phyloP scores from a whole-genome alignment of 768 basidiomycete species.

The Megacollybia marginata region DNA sequence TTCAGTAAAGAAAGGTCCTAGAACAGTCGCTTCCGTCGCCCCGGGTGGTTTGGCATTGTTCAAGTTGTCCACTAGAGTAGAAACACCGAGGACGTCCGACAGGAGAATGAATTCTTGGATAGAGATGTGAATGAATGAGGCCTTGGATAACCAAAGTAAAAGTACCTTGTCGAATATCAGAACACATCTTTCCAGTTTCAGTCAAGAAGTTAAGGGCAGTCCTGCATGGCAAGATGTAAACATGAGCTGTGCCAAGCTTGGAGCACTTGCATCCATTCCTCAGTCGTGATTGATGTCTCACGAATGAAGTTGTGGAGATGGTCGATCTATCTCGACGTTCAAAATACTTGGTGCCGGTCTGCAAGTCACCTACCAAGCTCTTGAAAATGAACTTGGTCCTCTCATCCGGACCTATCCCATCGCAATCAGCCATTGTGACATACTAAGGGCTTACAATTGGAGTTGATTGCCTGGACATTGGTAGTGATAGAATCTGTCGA shows the following conservation, averaged over 20 bases:
- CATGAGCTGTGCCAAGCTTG: background rate
- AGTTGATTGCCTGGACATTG: constrained; percentile 31
- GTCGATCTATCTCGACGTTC: constrained; percentile 35
- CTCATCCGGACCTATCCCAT: constrained; percentile 25
- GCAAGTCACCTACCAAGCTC: constrained; percentile 24
- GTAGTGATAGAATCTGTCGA: constrained; percentile 33
- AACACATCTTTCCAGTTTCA: constrained; percentile 63
- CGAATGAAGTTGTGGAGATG: constrained; percentile 71
- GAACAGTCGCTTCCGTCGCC: constrained; percentile 68
- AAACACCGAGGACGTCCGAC: constrained; percentile 77
- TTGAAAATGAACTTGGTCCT: constrained; percentile 36
- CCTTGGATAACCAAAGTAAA: background rate
- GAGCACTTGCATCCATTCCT: constrained; percentile 69
- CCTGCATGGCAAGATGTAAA: constrained; percentile 19
- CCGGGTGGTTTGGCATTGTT: constrained; percentile 59
- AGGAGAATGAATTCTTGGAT: constrained; percentile 69
- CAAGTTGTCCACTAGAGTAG: constrained; percentile 65
- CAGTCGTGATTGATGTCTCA: constrained; percentile 70
- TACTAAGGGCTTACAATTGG: constrained; percentile 25
- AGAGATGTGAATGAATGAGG: background rate
- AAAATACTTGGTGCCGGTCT: background rate
- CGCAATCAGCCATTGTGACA: background rate
- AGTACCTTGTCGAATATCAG: constrained; percentile 53
- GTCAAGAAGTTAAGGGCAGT: constrained; percentile 74
- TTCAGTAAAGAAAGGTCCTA: constrained; percentile 79